Percentiles rank a stretch among this genome's conserved stretches.
Conservation (phyloP, 2,329 filamentous ascomycete genomes). For the Sarocladiaceae sp. region DNA sequence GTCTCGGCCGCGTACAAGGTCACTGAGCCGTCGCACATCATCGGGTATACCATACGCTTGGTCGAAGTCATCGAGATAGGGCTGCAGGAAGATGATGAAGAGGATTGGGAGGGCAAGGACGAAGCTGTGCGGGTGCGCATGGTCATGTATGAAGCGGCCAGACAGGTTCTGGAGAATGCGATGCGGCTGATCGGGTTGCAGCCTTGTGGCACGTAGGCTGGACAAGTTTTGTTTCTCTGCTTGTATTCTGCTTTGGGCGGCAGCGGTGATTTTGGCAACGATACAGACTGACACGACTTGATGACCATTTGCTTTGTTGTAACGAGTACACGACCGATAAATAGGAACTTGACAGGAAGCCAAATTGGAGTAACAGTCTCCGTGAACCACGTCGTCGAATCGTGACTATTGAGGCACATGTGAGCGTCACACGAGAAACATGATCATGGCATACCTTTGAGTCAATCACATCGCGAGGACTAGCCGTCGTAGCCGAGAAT, state of each 20-base stretch:
- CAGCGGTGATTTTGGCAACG: not conserved
- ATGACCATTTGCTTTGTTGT: not conserved
- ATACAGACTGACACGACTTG: not conserved
- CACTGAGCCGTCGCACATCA: constrained; percentile 62
- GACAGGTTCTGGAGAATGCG: constrained; percentile 23
- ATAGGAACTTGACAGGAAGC: not conserved
- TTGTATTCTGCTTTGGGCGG: not conserved
- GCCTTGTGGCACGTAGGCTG: not conserved
- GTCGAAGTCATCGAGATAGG: constrained; percentile 15
- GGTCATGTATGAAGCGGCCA: constrained; percentile 48
- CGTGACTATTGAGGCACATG: no score
- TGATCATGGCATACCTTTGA: no score
- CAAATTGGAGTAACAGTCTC: no score
- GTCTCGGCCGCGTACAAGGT: constrained; percentile 60
- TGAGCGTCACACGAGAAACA: no score
- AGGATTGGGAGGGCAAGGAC: constrained; percentile 30
- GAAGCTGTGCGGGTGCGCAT: constrained; percentile 52
- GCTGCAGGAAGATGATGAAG: constrained; percentile 49
- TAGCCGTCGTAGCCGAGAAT: not conserved
- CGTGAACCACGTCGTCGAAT: no score
- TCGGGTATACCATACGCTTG: constrained; percentile 48
- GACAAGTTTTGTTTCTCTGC: not conserved
- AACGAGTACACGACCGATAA: not conserved
- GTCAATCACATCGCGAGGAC: no score
- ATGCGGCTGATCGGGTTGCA: constrained; percentile 34